Percentiles rank a stretch among this genome's conserved stretches.
Evolutionary conservation across 2,329 filamentous ascomycete genomes (phyloP).

Genomic region (Botrytis galanthina): DNA sequence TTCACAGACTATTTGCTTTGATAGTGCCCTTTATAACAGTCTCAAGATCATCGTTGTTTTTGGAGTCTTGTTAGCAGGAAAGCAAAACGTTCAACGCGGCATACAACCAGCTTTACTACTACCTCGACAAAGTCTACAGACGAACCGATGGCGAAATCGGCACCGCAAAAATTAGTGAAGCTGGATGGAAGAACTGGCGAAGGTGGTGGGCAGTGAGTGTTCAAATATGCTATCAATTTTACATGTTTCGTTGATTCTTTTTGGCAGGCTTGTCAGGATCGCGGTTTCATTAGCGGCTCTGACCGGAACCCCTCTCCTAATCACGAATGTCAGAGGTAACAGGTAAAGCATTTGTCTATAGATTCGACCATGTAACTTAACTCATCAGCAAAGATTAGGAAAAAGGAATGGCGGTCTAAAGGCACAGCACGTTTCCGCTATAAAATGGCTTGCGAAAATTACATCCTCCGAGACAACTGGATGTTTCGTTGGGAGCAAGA

Average conservation of each 20-base stretch:
- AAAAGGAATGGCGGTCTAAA: conserved; percentile 47
- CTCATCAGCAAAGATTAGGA: conserved; percentile 16
- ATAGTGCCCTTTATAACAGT: background rate
- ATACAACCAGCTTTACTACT: background rate
- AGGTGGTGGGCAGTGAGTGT: conserved; percentile 53
- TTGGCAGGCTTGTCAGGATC: conserved; percentile 48
- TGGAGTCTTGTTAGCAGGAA: background rate
- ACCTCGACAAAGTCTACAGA: background rate
- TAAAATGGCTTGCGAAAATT: conserved; percentile 52
- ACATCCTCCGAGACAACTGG: conserved; percentile 52
- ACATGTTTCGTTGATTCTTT: background rate
- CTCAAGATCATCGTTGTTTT: background rate
- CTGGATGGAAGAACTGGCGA: conserved; percentile 59
- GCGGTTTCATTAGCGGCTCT: conserved; percentile 56
- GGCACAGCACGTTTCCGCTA: conserved; percentile 57
- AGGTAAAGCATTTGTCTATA: conserved; percentile 36
- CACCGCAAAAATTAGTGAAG: conserved; percentile 41
- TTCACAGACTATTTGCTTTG: too few relatives aligned
- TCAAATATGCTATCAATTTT: background rate
- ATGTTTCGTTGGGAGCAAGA: conserved; percentile 49
- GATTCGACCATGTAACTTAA: background rate
- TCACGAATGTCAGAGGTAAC: conserved; percentile 56
- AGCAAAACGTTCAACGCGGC: conserved; percentile 11
- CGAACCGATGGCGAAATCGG: background rate
- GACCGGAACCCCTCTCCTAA: conserved; percentile 51